Evolutionary conservation across 495 filamentous ascomycete species (phyloP).

Genomic region (Aspergillus mulundensis): DNA sequence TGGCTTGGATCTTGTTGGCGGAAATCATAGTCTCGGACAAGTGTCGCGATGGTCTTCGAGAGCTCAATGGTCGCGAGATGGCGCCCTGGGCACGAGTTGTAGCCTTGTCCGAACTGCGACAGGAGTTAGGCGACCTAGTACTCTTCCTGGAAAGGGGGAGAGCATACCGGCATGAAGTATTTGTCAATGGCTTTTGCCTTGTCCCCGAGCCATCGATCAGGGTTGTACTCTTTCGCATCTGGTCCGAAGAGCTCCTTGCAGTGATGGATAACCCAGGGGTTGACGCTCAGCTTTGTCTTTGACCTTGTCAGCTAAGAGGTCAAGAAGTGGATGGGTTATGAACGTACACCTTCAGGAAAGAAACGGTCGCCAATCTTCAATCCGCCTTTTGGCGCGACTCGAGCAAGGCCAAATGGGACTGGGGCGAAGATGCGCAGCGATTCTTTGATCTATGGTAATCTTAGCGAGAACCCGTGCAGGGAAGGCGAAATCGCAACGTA

Average conservation of each 20-base stretch:
- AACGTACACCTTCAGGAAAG: conserved; percentile 34
- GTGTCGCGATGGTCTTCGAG: conserved; percentile 35
- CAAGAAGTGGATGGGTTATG: neutral
- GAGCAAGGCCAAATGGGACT: conserved; percentile 37
- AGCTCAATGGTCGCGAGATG: conserved; percentile 44
- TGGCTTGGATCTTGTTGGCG: conserved; percentile 30
- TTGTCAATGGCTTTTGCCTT: conserved; percentile 28
- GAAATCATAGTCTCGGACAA: conserved; percentile 42
- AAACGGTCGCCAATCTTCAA: conserved; percentile 28
- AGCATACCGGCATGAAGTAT: conserved; percentile 27
- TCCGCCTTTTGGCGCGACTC: conserved; percentile 27
- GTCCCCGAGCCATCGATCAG: conserved; percentile 35
- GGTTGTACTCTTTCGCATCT: conserved; percentile 33
- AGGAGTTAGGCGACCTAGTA: neutral
- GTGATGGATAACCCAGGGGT: conserved; percentile 42
- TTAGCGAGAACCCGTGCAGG: too few relatives aligned
- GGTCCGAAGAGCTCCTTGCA: conserved; percentile 37
- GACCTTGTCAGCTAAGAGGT: neutral
- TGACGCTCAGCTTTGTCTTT: conserved; percentile 40
- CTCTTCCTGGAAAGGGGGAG: too few relatives aligned
- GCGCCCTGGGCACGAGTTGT: conserved; percentile 38
- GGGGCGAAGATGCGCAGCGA: conserved; percentile 16
- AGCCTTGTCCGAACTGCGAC: conserved; percentile 39
- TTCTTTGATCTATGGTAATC: conserved; percentile 41
- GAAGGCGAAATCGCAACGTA: too few relatives aligned